These are phyloP conservation scores for Gentiana straminea DNA, from an alignment of 257 asterid species.

Conservation along the genomic window DNA sequence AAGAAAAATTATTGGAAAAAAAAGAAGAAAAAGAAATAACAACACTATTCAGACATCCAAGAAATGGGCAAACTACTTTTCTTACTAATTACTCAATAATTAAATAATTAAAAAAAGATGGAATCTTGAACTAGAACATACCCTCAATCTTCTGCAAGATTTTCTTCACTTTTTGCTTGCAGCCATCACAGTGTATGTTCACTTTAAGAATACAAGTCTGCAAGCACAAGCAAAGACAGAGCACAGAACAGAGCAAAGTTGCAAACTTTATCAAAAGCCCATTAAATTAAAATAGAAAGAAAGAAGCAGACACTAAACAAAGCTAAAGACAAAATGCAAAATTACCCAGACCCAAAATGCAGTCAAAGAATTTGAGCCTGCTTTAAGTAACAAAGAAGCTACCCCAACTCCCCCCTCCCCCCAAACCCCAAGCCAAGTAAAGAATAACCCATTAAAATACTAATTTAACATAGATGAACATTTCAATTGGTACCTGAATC, in stretches of 20 bases:
- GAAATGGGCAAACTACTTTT: too few species aligned
- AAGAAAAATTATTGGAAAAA: neutral
- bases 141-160: conserved; percentile 95
- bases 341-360: conserved; percentile 4
- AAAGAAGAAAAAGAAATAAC: too few species aligned
- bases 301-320: conserved; percentile 3
- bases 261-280: conserved; percentile 21
- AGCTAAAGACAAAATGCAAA: conserved; percentile 1
- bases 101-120: neutral
- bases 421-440: too few species aligned
- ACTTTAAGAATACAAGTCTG: conserved; percentile 96
- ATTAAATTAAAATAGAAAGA: neutral
- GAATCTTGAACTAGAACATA: conserved; percentile 20
- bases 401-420: neutral
- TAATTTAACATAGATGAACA: conserved; percentile 7
- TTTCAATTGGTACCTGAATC: conserved; percentile 53
- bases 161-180: conserved; percentile 86
- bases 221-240: conserved; percentile 50
- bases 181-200: conserved; percentile 95
- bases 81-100: too few species aligned
- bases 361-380: conserved; percentile 12
- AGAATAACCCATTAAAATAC: too few species aligned
- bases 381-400: conserved; percentile 6
- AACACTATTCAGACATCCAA: too few species aligned
- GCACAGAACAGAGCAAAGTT: conserved; percentile 32